Conservation (phyloP, 2,329 filamentous ascomycete species). For the Talaromyces verruculosus region DNA sequence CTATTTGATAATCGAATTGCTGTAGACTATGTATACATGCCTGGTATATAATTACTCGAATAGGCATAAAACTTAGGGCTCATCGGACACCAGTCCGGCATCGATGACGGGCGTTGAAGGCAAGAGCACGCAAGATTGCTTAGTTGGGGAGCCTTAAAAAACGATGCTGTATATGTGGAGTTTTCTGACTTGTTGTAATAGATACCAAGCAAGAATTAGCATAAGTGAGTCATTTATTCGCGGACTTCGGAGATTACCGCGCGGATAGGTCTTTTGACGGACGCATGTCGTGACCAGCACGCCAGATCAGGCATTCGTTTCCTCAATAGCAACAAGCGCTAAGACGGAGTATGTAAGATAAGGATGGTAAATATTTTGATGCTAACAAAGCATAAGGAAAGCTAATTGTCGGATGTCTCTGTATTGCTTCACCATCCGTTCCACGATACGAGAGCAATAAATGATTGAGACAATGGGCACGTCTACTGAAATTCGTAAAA, state of each 20-base stretch:
- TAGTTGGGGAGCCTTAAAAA: neutral
- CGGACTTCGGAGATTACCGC: neutral
- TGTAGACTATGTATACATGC: neutral
- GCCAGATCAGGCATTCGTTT: neutral
- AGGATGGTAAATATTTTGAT: neutral
- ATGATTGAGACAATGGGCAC: neutral
- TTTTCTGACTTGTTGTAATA: neutral
- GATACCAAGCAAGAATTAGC: neutral
- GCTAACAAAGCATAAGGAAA: neutral
- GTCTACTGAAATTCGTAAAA: neutral
- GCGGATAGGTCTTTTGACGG: neutral
- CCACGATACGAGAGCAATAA: neutral
- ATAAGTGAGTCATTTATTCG: neutral
- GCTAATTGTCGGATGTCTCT: neutral
- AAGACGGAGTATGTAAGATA: neutral
- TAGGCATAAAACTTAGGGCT: neutral
- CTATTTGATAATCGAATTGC: neutral
- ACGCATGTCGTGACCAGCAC: constrained; percentile 14
- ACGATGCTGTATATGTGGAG: neutral
- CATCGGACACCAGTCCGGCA: neutral
- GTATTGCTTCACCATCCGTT: neutral
- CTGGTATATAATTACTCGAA: neutral
- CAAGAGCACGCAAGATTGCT: neutral
- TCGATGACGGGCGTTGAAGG: neutral
- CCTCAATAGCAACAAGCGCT: neutral